Conservation (phyloP, 2,329 filamentous ascomycete genomes). For the Cercospora nicotianae region DNA sequence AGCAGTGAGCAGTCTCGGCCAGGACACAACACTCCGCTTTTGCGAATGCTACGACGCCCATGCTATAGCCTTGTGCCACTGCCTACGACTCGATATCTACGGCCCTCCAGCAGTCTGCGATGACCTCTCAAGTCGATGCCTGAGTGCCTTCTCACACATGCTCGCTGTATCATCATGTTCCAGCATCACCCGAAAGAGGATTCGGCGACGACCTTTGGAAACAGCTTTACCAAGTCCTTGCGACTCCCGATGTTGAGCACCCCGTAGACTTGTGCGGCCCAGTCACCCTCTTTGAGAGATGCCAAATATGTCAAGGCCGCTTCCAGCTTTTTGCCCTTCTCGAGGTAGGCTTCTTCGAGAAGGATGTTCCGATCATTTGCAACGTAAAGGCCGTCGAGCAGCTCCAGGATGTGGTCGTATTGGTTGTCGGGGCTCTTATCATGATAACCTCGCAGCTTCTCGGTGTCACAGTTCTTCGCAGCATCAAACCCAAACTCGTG, state of each 20-base stretch:
- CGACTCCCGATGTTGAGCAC: background rate
- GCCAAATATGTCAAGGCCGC: background rate
- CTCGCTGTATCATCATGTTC: too few species aligned
- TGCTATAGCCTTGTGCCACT: too few species aligned
- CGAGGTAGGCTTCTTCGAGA: background rate
- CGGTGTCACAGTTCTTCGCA: background rate
- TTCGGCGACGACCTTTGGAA: background rate
- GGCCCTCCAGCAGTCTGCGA: too few species aligned
- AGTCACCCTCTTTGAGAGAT: background rate
- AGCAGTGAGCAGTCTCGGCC: too few species aligned
- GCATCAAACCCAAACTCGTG: background rate
- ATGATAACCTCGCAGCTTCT: background rate
- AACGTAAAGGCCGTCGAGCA: fast-evolving
- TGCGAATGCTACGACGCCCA: too few species aligned
- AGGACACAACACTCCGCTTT: too few species aligned
- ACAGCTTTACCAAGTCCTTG: background rate
- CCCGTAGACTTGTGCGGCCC: background rate
- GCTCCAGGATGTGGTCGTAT: background rate
- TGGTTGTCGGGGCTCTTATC: background rate
- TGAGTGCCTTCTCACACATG: too few species aligned
- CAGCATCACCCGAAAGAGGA: too few species aligned
- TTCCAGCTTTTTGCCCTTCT: background rate
- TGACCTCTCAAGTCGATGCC: too few species aligned
- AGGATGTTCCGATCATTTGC: background rate
- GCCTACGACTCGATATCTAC: too few species aligned